phyloP scores from a whole-genome alignment of 768 basidiomycete species.

The Panaeolus papilionaceus region DNA sequence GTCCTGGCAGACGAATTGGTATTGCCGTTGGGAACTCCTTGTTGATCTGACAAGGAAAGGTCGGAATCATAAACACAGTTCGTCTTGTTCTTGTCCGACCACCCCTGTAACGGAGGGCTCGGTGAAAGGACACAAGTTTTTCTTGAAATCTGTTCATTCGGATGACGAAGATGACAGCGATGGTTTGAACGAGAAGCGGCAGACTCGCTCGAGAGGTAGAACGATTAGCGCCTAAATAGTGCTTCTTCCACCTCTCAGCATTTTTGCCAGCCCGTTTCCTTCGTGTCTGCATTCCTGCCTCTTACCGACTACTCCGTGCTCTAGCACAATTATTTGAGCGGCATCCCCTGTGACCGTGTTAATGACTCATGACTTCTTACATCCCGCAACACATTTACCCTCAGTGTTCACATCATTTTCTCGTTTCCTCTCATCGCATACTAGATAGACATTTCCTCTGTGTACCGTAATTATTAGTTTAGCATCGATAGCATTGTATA shows the following conservation, averaged over 20 bases:
- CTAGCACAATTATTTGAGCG: no score
- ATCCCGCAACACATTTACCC: not conserved
- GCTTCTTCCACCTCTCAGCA: not conserved
- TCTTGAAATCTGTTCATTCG: not conserved
- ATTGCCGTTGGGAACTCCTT: constrained; percentile 60
- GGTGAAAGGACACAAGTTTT: not conserved
- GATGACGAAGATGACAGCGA: constrained; percentile 4
- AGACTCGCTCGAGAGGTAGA: not conserved
- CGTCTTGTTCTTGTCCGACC: not conserved
- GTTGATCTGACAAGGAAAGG: constrained; percentile 46
- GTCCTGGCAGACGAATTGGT: constrained; percentile 56
- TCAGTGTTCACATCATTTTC: not conserved
- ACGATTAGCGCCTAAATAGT: not conserved
- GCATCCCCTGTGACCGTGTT: not conserved
- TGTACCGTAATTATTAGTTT: constrained; percentile 11
- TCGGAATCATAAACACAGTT: constrained; percentile 24
- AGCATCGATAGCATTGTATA: constrained; percentile 8
- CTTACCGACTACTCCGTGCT: no score
- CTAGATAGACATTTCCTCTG: constrained; percentile 6
- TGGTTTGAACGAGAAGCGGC: not conserved
- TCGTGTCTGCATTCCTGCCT: not conserved
- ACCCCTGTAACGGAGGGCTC: not conserved
- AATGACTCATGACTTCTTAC: not conserved
- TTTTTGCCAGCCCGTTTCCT: not conserved
- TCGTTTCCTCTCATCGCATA: constrained; percentile 1